Conservation (phyloP, 1,139 yeast genomes). For the Suhomyces coccinellae region DNA sequence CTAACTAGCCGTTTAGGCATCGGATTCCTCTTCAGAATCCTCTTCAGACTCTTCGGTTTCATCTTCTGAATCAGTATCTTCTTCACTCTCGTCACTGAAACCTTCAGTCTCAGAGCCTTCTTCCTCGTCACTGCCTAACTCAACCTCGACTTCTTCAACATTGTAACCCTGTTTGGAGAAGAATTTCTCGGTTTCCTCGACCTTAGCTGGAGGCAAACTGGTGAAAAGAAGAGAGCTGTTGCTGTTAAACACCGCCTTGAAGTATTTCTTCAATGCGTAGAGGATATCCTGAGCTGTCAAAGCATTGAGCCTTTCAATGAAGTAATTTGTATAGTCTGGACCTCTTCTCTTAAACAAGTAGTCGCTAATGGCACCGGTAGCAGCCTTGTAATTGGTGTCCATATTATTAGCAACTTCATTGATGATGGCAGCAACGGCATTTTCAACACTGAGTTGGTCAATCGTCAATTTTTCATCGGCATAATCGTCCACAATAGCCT, state of each 20-base stretch:
- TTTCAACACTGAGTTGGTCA: conserved; percentile 62
- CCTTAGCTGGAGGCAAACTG: conserved; percentile 71
- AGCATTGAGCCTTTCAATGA: conserved; percentile 48
- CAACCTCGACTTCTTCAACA: conserved; percentile 50
- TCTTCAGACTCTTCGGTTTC: neutral
- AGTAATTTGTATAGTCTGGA: conserved; percentile 47
- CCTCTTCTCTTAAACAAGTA: conserved; percentile 69
- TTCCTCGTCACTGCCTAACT: conserved; percentile 8
- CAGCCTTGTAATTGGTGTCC: conserved; percentile 61
- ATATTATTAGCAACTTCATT: conserved; percentile 68
- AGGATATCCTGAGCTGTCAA: conserved; percentile 62
- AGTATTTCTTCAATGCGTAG: conserved; percentile 56
- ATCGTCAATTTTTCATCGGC: conserved; percentile 54
- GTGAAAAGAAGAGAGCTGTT: conserved; percentile 60
- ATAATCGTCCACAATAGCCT: conserved; percentile 61
- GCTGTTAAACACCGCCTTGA: conserved; percentile 60
- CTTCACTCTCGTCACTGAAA: conserved; percentile 8
- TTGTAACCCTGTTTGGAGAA: conserved; percentile 59
- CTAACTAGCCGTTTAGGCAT: conserved; percentile 1
- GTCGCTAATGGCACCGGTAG: conserved; percentile 64
- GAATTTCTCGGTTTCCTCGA: conserved; percentile 46
- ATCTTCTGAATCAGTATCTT: conserved; percentile 4
- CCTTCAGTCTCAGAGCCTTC: conserved; percentile 24
- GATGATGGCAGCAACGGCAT: conserved; percentile 74
- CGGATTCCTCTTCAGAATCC: conserved; percentile 7